Evolutionary conservation across 305 asterid genomes (phyloP), one percentile per base, ranked within the genome.

Genomic region (Galium porrigens): DNA sequence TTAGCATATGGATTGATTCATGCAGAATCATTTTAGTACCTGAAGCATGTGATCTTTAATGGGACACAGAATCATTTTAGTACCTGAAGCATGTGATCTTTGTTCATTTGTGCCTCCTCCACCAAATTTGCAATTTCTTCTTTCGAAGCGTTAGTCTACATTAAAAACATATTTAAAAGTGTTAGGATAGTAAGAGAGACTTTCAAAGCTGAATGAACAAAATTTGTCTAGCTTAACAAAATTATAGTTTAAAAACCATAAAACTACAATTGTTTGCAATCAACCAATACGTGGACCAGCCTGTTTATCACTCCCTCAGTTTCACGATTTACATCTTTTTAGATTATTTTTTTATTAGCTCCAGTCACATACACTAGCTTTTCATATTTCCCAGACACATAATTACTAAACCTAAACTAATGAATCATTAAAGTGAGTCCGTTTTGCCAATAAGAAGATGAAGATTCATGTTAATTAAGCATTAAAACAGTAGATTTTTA

Each of bases 21-120:
- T 66, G 59, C 41, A 71, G 48, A 33, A 29, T 44, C 71, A 63
- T 71, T 58, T 17, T 67, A 59, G 30, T 68, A 89, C 96, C 95
- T 89, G 91, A 57, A 78, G 81, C 96, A 92, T 86, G 83, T 92
- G 97, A 46, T 80, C 84, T 66, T 86, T 83, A 82, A 58, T 29
- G 3, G n/a, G 37, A 34, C 7, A 4, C 60, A 29, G 10, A 2
- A 52, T 44, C 72, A 63, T 71, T 58, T 17, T 67, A 59, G 30
- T 69, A 89, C 96, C 95, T 89, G 91, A 57, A 78, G 81, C 97
- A 92, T 86, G 83, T 92, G 97, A 46, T 80, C 84, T 66, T 86
- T 83, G 81, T 77, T 83, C 55, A 78, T 78, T 80, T 76, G 73
- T 57, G 84, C 88, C 74, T 92, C 97, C 76, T 58, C 86, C 62